Base-by-base conservation (phyloP, 495 filamentous ascomycete species). In the Aspergillus asperescens region DNA sequence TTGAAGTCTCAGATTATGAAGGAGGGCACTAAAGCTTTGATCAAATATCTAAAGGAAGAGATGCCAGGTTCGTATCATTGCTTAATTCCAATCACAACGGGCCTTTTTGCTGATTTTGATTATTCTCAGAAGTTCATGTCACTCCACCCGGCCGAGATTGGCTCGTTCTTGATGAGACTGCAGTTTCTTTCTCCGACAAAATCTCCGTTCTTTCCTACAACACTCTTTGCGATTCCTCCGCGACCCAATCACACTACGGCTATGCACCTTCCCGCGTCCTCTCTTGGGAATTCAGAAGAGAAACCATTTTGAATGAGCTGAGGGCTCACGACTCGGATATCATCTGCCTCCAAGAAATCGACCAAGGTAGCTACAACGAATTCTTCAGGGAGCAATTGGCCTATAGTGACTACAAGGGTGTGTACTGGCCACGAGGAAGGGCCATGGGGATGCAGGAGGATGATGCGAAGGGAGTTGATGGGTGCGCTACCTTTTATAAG, bases 401-500 rank as follows among this genome's bases (percentile, higher is more conserved):
- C 0, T 82, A 89, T 62, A 79, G 82, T 43, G 89, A 88, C 56
- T 98, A 97, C 76, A 93, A 88, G 66, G 92, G 94, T 34, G 81
- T 95, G 2, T 96, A 88, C 67, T 95, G 86, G 78, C 86, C 89
- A 2, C 88, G 92, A 64, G 80, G 83, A 46, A 81, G 93, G 61
- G 86, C 90, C 20, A 86, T 86, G 75, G 95, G 91, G 13, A 92
- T 97, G 88, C 80, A 81, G 27, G 88, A 91, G 61, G 87, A 85
- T 57, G 90, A 97, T 48, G 87, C 89, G 10, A 88, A 85, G 61
- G 66, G 72, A 13, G 90, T 98, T 5, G 93, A 98, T 73, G 93
- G 93, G 15, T 98, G 93, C 68, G 93, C 93, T 25, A 92, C 88
- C 25, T 96, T 98, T 68, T 97, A 88, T 78, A 98, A 95, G 70